These are phyloP conservation scores for Prunus armeniaca DNA, from an alignment of 306 rosid genomes.

Conservation along the genomic window DNA sequence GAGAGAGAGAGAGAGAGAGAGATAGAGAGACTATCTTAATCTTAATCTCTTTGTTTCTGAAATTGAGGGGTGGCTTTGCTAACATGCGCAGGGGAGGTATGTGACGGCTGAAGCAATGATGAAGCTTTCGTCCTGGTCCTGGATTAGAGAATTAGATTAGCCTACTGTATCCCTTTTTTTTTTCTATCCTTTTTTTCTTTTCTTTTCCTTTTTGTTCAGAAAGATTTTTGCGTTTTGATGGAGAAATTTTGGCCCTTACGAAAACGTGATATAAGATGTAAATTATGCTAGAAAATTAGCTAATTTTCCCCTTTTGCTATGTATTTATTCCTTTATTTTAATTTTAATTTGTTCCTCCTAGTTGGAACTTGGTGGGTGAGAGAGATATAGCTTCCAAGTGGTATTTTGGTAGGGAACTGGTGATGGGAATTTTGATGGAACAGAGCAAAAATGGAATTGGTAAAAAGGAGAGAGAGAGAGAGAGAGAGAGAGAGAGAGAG, in stretches of 20 bases:
- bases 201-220: not conserved
- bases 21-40: not conserved
- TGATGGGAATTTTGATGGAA: not conserved
- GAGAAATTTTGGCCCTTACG: slow-evolving; percentile 71
- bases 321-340: not conserved
- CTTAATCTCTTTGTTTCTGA: not conserved
- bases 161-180: not conserved
- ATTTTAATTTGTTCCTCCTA: not conserved
- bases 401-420: not conserved
- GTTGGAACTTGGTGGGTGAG: not conserved
- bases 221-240: slow-evolving; percentile 17
- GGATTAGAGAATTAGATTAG: slow-evolving; percentile 21
- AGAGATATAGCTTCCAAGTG: not conserved
- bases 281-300: slow-evolving; percentile 33
- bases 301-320: not conserved
- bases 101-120: slow-evolving; percentile 72
- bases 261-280: slow-evolving; percentile 51
- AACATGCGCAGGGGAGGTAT: slow-evolving; percentile 40
- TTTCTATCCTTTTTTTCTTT: not conserved
- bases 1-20: not conserved
- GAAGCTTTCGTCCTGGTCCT: slow-evolving; percentile 49
- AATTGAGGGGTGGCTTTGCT: slow-evolving; percentile 21
- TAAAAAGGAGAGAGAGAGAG: too few relatives aligned
- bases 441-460: not conserved
- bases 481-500: not conserved